Evolutionary conservation across 495 filamentous ascomycete genomes (phyloP), one percentile per base, ranked within the genome.

Genomic region (Tuber indicum): DNA sequence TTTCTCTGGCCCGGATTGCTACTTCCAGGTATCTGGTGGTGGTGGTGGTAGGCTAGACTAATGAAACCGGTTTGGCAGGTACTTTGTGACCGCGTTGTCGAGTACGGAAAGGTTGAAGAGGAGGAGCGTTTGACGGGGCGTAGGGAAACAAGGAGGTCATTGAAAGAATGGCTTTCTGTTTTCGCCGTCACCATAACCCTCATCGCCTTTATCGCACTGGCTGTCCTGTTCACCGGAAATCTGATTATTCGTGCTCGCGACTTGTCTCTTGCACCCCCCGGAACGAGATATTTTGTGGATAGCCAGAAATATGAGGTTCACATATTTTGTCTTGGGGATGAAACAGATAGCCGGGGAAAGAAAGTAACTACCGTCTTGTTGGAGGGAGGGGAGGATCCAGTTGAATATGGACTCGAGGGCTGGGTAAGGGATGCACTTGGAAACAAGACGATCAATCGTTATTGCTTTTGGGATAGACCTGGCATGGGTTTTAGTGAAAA

Each of bases 391-490:
- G 91, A 93, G 78, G 86, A 88, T 8, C 90, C 96, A 0, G 90
- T 92, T n/a, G 93, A 97, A 84, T 86, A 89, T 81, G 87, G 89
- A 26, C 85, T 97, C 72, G 91, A 92, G 84, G 89, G 90, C 45
- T 91, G 96, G 85, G 89, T 89, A 23, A 87, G 89, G 70, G 86
- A 88, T 76, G 89, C 91, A 0, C 88, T 92, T 76, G 85, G 87
- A 47, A 92, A 93, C 75, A 91, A 93, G 42, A 91, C 89, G 43
- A 96, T 99, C 77, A 83, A 85, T 72, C 91, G 94, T 70, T 99
- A 96, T 85, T 99, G 96, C 86, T 98, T 97, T 85, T 96, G 92
- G 86, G 96, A 99, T 82, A 92, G 96, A 36, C 96, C 96, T 1
- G 96, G 96, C 1, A 86, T 94, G 72, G 94, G 92, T 90, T 96